Evolutionary conservation across 768 basidiomycete genomes (phyloP).

Genomic region (Gymnopilus dilepis): DNA sequence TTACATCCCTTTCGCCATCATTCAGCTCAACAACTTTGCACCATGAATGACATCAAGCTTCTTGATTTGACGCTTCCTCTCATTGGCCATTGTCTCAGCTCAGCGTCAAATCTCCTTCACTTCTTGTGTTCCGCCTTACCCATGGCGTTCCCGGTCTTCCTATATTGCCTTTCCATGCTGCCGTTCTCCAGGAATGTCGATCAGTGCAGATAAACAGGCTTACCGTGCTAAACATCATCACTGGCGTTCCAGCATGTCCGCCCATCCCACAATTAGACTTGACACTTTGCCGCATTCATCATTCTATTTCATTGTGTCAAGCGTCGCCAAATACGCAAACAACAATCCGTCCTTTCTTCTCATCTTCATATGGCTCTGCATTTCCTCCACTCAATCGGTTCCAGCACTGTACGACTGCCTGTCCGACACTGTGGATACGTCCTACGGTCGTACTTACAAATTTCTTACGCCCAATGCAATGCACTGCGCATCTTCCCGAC

Average conservation of each 20-base stretch:
- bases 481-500: slow-evolving; percentile 3
- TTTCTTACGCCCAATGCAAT: not conserved
- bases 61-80: slow-evolving; percentile 1
- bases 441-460: not conserved
- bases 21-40: not conserved
- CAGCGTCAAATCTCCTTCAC: not conserved
- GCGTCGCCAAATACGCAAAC: not conserved
- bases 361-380: not conserved
- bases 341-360: not conserved
- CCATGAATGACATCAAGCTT: not conserved
- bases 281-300: not conserved
- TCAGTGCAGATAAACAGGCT: not conserved
- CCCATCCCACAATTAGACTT: not conserved
- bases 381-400: not conserved
- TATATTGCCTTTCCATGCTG: not conserved
- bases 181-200: not conserved
- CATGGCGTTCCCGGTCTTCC: not conserved
- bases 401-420: not conserved
- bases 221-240: no score
- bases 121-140: not conserved
- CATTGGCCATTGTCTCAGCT: not conserved
- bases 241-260: not conserved
- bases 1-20: not conserved
- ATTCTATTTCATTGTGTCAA: not conserved
- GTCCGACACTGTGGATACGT: not conserved